phyloP scores from a whole-genome alignment of 345 rosid genomes.

The Melaleuca quinquenervia region DNA sequence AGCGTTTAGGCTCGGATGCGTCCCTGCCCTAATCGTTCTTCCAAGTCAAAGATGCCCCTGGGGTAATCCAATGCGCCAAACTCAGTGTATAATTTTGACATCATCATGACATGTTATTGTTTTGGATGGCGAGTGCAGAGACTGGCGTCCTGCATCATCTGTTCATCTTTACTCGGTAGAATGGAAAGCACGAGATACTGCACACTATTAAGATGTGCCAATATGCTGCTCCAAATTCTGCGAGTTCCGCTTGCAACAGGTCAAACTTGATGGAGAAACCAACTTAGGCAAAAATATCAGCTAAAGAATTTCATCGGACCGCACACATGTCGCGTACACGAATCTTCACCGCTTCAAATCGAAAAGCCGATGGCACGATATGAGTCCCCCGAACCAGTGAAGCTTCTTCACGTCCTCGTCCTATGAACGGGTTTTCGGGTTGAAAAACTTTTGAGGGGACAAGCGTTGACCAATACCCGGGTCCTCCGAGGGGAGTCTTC shows the following conservation, averaged over 20 bases:
- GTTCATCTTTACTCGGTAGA: not conserved
- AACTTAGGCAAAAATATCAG: not conserved
- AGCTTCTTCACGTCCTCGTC: not conserved
- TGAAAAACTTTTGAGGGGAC: not conserved
- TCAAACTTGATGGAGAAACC: not conserved
- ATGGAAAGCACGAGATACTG: not conserved
- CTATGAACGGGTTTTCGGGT: not conserved
- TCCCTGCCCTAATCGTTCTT: not conserved
- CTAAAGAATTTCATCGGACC: not conserved
- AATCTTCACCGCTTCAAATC: not conserved
- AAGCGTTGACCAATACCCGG: not conserved
- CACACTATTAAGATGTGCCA: not conserved
- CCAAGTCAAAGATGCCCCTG: not conserved
- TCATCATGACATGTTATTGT: not conserved
- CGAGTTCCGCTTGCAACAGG: not conserved
- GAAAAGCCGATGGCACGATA: not conserved
- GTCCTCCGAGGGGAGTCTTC: not conserved
- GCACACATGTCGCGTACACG: not conserved
- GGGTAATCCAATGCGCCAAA: not conserved
- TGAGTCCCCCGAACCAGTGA: not conserved
- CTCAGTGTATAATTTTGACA: not conserved
- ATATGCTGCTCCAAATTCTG: not conserved
- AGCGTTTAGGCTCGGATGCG: not conserved
- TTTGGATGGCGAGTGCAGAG: accelerated
- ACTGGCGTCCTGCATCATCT: not conserved